Evolutionary conservation across 192 early-diverging fungal species (phyloP), one percentile per base, ranked within the genome.

Genomic region (Backusella liffmaniae): DNA sequence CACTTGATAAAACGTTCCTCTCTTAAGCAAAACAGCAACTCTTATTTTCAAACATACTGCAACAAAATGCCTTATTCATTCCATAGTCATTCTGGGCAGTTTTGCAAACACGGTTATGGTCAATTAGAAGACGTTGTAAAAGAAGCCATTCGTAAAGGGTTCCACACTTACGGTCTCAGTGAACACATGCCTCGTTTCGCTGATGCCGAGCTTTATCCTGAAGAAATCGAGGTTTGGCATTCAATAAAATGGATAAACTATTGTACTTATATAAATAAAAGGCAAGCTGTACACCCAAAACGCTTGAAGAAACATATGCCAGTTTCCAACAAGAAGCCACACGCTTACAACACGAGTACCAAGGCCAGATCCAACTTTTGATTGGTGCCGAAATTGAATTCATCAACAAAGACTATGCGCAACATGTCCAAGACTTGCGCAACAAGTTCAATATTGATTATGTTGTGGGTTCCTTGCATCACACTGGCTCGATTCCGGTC

Each of bases 41-140:
- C 6, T 49, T 49, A 18, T 49, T 49, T 49, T 49, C 6, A 18
- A 49, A 49, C 12, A 13, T 10, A 7, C 10, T 10, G 8, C 39
- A 9, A 41, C 42, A 44, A 39, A 41, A 94, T 95, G 92, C 90
- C 91, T 34, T 90, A 97, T 79, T 94, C 94, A 4, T 88, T 91
- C 68, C 98, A 99, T 77, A 91, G 93, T 13, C 98, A 99, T 79
- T 97, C 95, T 1, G 98, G 98, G 5, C 93, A 97, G 85, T 98
- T 95, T 88, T 99, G 98, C 80, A 85, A 87, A 42, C 98, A 99
- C 79, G 98, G 95, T 39, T 85, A 90, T 23, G 98, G 96, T 23
- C 84, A 77, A 10, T 86, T 99, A 7, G 95, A 98, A 74, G 87
- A 91, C 23, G 92, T 96, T 0, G 90, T 99, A 15, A 74, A 86